Percentiles rank a stretch among this genome's conserved stretches.
phyloP scores from a whole-genome alignment of 352 stramenopile species.

The Phytophthora pini region DNA sequence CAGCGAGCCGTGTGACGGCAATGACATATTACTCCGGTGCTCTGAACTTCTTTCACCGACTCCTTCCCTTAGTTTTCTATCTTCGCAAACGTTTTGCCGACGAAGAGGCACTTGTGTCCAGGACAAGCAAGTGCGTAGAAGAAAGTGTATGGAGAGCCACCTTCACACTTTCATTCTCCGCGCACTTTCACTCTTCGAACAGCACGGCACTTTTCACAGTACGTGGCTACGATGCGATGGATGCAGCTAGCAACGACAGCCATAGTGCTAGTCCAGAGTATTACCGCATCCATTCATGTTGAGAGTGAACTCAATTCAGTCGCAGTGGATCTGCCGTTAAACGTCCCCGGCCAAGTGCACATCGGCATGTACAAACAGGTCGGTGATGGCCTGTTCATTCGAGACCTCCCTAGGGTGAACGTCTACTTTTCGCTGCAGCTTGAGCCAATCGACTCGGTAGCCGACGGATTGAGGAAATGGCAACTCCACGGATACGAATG shows the following conservation, averaged over 20 bases:
- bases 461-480: conserved; percentile 30
- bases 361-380: conserved; percentile 40
- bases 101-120: conserved; percentile 28
- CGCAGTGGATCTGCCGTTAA: conserved; percentile 36
- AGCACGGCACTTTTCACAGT: background rate
- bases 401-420: conserved; percentile 31
- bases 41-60: conserved; percentile 26
- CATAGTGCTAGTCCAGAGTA: background rate
- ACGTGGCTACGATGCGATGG: conserved; percentile 4
- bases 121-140: conserved; percentile 13
- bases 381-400: conserved; percentile 32
- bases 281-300: background rate
- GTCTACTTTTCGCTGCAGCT: conserved; percentile 49
- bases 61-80: conserved; percentile 13
- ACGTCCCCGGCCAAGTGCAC: conserved; percentile 37
- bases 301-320: conserved; percentile 4
- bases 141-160: background rate
- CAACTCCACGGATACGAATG: conserved; percentile 55
- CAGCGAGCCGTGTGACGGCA: no score
- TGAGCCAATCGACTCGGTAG: background rate
- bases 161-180: background rate
- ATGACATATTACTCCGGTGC: background rate
- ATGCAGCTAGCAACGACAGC: conserved; percentile 1
- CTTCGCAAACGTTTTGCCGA: conserved; percentile 1
- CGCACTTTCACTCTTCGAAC: conserved; percentile 21